Base-by-base conservation (phyloP, 2,329 filamentous ascomycete genomes). In the Cladophialophora exuberans region DNA sequence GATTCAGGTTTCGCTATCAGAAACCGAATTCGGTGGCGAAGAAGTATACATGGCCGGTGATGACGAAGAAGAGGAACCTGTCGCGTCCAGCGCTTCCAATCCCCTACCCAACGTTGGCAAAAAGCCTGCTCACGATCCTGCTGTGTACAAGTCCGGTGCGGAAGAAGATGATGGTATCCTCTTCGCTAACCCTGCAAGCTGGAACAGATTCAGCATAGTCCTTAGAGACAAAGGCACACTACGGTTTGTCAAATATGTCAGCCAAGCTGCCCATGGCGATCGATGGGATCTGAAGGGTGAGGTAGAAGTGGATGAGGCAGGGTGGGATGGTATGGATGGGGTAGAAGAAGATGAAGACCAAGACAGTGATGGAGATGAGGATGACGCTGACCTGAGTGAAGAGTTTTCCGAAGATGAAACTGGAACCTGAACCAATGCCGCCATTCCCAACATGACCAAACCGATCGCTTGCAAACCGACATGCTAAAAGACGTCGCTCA, bases 171-270 rank as follows among this genome's bases (percentile, higher is more conserved):
- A 88, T 62, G 84, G 84, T 0, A 83, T 89, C 47, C 72, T 89
- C 28, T 88, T 89, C 69, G 85, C 81, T 42, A 86, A 85, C 65
- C 79, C 84, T 0, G 84, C 86, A 1, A 76, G 78, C 6, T 99
- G 94, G 94, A 97, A 97, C 72, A 90, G 88, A 61, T 80, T 99
- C 76, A 91, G 87, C 61, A 84, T 99, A 62, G 94, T 97, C 26
- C 76, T 97, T 63, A 83, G 94, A 54, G 94, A 99, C 69, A 85
- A 83, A 63, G 92, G 90, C 11, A 87, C 88, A 11, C 78, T 99
- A 68, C 87, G 90, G 70, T 99, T 99, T 69, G 91, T 97, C 67
- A 99, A 97, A 78, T 99, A 97, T 71, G 88, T 99, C 18, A 95
- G 88, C 72, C 80, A 80, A 56, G 83, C 81, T 46, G 94, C 94